A percentile compares a stretch with the other conserved stretches of the same genome.
Conservation (phyloP, 108 stramenopile genomes). For the Stephanodiscus triporus region DNA sequence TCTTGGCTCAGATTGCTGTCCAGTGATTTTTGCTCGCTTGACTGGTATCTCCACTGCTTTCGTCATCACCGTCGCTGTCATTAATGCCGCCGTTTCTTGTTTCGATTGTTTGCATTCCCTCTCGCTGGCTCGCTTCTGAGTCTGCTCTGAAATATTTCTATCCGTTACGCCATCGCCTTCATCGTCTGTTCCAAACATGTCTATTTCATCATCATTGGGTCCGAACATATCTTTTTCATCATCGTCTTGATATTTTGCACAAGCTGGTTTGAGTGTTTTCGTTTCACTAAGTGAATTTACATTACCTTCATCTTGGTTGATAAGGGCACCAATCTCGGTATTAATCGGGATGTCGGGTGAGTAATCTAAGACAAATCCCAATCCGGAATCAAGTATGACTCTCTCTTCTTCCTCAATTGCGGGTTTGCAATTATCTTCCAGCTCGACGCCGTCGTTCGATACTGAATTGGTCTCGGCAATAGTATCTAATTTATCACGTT, state of each 20-base stretch:
- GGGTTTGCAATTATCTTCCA: too few relatives aligned
- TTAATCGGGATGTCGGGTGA: slow-evolving; percentile 14
- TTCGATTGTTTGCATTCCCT: slow-evolving; percentile 11
- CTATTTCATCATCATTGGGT: slow-evolving; percentile 20
- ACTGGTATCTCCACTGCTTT: background rate
- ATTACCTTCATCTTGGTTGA: background rate
- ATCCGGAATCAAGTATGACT: slow-evolving; percentile 25
- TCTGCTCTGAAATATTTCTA: background rate
- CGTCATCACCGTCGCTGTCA: too few relatives aligned
- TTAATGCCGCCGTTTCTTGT: background rate
- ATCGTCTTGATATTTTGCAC: background rate
- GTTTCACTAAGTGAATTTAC: background rate
- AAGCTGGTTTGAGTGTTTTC: background rate
- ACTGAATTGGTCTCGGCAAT: background rate
- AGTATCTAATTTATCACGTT: too few relatives aligned
- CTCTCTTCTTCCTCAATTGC: background rate
- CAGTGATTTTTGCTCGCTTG: slow-evolving; percentile 9
- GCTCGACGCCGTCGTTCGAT: background rate
- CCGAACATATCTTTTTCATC: slow-evolving; percentile 21
- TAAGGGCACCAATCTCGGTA: background rate
- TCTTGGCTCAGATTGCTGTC: background rate
- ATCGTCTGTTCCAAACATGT: slow-evolving; percentile 18
- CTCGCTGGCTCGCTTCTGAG: slow-evolving; percentile 6
- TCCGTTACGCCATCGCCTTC: background rate
- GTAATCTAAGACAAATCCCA: slow-evolving; percentile 26